A percentile compares a stretch with the other conserved stretches of the same genome.
phyloP scores from a whole-genome alignment of 352 stramenopile genomes.

The Phytophthora crassamura region DNA sequence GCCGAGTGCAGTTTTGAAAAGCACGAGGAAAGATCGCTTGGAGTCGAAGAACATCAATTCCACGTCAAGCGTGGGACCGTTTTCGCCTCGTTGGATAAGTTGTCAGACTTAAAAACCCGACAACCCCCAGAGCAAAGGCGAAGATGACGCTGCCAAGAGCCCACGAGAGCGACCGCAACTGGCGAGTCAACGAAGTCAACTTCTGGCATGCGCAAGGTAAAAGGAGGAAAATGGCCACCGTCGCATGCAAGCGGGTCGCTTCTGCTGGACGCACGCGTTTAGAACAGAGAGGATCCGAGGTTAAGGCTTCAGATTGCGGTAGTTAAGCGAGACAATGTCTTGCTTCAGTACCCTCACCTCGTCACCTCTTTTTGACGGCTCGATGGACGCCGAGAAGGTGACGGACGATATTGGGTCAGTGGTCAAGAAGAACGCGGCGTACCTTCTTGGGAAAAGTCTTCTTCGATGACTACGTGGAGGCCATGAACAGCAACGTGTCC shows the following conservation, averaged over 20 bases:
- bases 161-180: background rate
- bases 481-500: slow-evolving; percentile 32
- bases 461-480: slow-evolving; percentile 27
- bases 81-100: no score
- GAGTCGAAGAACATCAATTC: no score
- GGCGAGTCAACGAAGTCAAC: slow-evolving; percentile 23
- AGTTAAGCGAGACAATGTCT: slow-evolving; percentile 35
- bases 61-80: no score
- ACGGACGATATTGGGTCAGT: slow-evolving; percentile 33
- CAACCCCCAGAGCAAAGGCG: no score
- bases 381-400: slow-evolving; percentile 41
- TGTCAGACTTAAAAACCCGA: no score
- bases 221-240: slow-evolving; percentile 37
- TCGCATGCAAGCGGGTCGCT: slow-evolving; percentile 13
- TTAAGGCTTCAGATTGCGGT: slow-evolving; percentile 19
- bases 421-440: slow-evolving; percentile 49
- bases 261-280: slow-evolving; percentile 22
- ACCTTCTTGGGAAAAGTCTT: slow-evolving; percentile 36
- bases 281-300: background rate
- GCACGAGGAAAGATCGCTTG: no score
- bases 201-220: slow-evolving; percentile 34
- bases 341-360: slow-evolving; percentile 34
- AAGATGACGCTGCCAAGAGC: background rate
- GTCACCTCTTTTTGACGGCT: slow-evolving; percentile 39
- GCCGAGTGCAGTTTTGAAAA: no score